Base-by-base conservation (phyloP, 805 yeast species). In the Kodamaea hsintzibuensis region DNA sequence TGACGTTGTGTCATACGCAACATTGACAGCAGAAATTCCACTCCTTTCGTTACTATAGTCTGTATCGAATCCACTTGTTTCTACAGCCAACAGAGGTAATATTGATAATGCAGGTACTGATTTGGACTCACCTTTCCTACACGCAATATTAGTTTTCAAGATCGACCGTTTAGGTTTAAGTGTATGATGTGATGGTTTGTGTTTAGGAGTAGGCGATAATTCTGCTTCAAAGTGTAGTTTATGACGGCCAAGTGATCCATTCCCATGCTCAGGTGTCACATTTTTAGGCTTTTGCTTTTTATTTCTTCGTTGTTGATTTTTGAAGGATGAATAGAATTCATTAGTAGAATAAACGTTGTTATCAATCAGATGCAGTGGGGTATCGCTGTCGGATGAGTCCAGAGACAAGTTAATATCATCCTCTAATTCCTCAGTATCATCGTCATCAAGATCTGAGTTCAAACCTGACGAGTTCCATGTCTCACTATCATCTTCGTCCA, bases 121-220 rank as follows among this genome's bases (percentile, higher is more conserved):
- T 17, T 16, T n/a, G 16, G 7, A 14, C 16, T 12, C 6, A 16
- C 45, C 40, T 10, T 48, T 48, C 44, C 19, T 40, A 17, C 27
- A 19, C 9, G 42, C 43, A 18, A 47, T n/a, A 4, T 45, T 39
- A 2, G 60, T 52, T 60, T 75, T 75, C 49, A 76, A 59, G n/a
- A 76, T 76, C n/a, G 77, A 72, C 39, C 68, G 62, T 57, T 72
- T 72, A 1, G 80, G 80, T 58, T 73, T 69, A 38, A 76, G 60
- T 2, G 64, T 68, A 49, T 72, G 74, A 59, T 76, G 80, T 27
- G 74, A 71, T 3, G 80, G 80, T 52, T 68, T 67, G 54, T 73
- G 77, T 50, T 74, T 74, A 1, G 75, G 78, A 0, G 71, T 67
- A 1, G 77, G 77, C 7, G 75, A 68, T 10, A 39, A 19, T 5